phyloP scores from a whole-genome alignment of 176 grass and related monocot species.

The Eleusine indica region DNA sequence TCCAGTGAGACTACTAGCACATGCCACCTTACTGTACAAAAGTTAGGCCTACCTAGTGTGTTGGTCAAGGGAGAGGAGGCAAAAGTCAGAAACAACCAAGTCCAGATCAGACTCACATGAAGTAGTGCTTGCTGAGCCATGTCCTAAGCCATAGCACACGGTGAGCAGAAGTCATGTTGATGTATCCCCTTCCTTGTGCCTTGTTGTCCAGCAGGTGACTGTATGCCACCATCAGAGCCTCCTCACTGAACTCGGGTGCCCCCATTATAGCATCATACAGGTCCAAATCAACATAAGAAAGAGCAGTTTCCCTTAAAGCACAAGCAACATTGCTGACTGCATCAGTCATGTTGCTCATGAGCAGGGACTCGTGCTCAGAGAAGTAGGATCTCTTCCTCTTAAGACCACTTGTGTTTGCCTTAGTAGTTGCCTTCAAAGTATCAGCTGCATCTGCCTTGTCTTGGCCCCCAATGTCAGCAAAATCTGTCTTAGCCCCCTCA shows the following conservation, averaged over 20 bases:
- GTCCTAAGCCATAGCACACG: not conserved
- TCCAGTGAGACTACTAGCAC: too few species aligned
- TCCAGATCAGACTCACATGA: not conserved
- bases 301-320: not conserved
- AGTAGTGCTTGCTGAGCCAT: not conserved
- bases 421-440: too few species aligned
- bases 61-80: too few species aligned
- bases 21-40: too few species aligned
- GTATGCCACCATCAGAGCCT: not conserved
- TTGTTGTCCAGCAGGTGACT: not conserved
- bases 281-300: not conserved
- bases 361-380: not conserved
- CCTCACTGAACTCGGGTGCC: too few species aligned
- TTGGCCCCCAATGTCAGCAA: too few species aligned
- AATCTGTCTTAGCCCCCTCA: too few species aligned
- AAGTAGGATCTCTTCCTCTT: not conserved
- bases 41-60: too few species aligned
- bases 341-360: not conserved
- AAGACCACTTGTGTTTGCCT: not conserved
- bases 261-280: not conserved
- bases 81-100: too few species aligned
- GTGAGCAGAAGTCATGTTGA: not conserved
- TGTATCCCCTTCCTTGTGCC: not conserved
- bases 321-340: not conserved
- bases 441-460: too few species aligned